phyloP scores from a whole-genome alignment of 1,284 basidiomycete genomes.

The Cryptococcus sp. region DNA sequence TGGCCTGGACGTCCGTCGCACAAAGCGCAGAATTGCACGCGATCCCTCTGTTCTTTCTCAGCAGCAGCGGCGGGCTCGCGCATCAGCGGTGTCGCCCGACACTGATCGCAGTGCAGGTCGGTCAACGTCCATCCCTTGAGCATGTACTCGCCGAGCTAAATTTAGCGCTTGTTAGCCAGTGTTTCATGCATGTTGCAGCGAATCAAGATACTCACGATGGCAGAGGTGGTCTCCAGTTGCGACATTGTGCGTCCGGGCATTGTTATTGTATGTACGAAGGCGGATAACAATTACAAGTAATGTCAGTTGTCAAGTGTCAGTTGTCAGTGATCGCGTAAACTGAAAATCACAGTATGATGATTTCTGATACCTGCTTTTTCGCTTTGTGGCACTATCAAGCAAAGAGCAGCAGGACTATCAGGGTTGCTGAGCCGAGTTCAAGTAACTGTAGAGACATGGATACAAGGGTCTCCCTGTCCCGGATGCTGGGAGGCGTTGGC shows the following conservation, averaged over 20 bases:
- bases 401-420: no score
- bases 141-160: slow-evolving; percentile 55
- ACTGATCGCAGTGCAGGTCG: slow-evolving; percentile 47
- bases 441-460: no score
- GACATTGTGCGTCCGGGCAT: slow-evolving; percentile 39
- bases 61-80: slow-evolving; percentile 44
- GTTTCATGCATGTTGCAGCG: neutral
- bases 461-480: no score
- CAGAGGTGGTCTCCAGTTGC: slow-evolving; percentile 43
- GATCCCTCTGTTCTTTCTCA: slow-evolving; percentile 27
- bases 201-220: slow-evolving; percentile 36
- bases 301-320: neutral
- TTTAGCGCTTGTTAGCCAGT: neutral
- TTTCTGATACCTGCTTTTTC: no score
- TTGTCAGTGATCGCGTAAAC: no score
- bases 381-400: no score
- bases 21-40: slow-evolving; percentile 51
- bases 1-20: slow-evolving; percentile 43
- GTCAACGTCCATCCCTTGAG: slow-evolving; percentile 54
- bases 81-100: slow-evolving; percentile 51
- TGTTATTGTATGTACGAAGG: neutral
- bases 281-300: neutral
- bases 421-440: no score
- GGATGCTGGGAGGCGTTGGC: no score
- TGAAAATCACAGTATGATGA: no score